Evolutionary conservation across 2,329 filamentous ascomycete genomes (phyloP), one percentile per base, ranked within the genome.

Genomic region (Ophiostoma himal-ulmi): DNA sequence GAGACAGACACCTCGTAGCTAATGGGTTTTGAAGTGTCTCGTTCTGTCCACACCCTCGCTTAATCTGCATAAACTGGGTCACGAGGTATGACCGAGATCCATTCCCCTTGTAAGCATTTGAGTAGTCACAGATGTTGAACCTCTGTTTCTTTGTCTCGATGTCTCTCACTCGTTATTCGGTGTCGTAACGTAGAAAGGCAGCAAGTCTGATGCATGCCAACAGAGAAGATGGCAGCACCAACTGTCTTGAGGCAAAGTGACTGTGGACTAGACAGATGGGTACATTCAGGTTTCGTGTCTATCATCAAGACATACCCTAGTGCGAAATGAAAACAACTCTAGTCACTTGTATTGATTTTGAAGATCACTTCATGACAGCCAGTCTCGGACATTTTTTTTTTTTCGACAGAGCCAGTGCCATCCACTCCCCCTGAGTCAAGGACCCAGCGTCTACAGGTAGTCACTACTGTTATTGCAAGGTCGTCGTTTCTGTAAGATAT

Each of bases 1-100:
- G 7, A 64, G 60, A 17, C 4, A 64, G 60, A 17, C 4, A 48
- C 44, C 44, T 48, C 4, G 11, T 34, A 64, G 54, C 26, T 5
- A 1, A 13, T 11, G 34, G n/a, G 5, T 65, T 65, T 65, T 65
- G 26, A 17, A 65, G 11, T 65, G 62, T 65, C 62, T 65, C 36
- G 62, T 36, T n/a, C 62, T 64, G 36, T 65, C n/a, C 62, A 65
- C 62, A 65, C 62, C 62, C 36, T 65, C 62, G 62, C 62, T 65
- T 65, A 65, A 65, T n/a, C 60, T 64, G 39, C 13, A 64, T 64
- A 20, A n/a, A 64, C 39, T 34, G 34, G 62, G 62, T 36, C 8
- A 39, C 20, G 14, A 65, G 30, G 60, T 65, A 39, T 36, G 60
- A 65, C 60, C 37, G 60, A 65, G 60, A 65, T 36, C 30, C 57